phyloP scores from a whole-genome alignment of 768 basidiomycete species.

The Auriscalpium orientale region DNA sequence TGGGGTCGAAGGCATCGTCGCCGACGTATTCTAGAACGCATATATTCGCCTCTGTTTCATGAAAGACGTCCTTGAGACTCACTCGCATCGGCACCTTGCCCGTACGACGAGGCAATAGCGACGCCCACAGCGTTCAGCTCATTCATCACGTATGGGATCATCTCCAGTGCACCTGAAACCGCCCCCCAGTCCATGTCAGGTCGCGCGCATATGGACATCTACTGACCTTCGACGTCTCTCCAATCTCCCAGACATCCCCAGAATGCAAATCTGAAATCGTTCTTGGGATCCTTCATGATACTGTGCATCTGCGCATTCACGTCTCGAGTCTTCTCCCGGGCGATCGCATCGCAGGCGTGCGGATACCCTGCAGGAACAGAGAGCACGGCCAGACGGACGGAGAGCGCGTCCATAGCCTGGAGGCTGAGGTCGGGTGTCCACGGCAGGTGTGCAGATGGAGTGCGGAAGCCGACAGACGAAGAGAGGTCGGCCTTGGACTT shows the following conservation, averaged over 20 bases:
- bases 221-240: constrained; percentile 51
- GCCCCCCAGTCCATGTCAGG: neutral
- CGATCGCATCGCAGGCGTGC: constrained; percentile 30
- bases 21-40: constrained; percentile 50
- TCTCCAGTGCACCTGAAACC: constrained; percentile 43
- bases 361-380: constrained; percentile 56
- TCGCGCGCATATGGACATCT: neutral
- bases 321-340: constrained; percentile 31
- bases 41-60: neutral
- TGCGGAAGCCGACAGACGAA: constrained; percentile 47
- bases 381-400: constrained; percentile 54
- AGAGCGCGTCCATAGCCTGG: constrained; percentile 52
- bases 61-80: constrained; percentile 9
- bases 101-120: constrained; percentile 61
- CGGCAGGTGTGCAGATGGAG: constrained; percentile 56
- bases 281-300: constrained; percentile 31
- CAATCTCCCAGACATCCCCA: constrained; percentile 59
- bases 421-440: constrained; percentile 56
- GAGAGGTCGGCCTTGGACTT: constrained; percentile 35
- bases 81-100: constrained; percentile 48
- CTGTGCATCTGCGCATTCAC: constrained; percentile 42
- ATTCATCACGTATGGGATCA: constrained; percentile 58
- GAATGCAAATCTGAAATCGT: constrained; percentile 60
- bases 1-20: constrained; percentile 50
- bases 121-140: constrained; percentile 56